Percentiles rank a stretch among this genome's conserved stretches.
These are phyloP conservation scores for Nicotiana tomentosiformis DNA, from an alignment of 257 asterid species.

Conservation along the genomic window DNA sequence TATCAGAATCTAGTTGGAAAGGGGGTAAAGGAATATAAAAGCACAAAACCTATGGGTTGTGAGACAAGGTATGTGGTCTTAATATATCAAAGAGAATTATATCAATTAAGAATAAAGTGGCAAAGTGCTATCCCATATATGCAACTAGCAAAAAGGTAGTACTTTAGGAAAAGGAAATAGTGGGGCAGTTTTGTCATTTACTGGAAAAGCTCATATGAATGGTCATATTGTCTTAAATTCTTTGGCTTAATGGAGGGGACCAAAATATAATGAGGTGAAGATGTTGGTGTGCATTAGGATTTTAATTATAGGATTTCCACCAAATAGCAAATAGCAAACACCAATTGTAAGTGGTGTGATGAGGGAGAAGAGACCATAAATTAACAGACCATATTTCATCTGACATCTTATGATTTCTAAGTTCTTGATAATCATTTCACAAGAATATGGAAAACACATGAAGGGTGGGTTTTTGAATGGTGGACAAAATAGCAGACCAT, in stretches of 20 bases:
- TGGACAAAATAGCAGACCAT: background rate
- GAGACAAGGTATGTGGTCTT: constrained; percentile 11
- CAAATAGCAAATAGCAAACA: background rate
- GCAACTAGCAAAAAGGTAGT: constrained; percentile 25
- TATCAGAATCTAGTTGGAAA: constrained; percentile 36
- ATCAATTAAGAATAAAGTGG: constrained; percentile 32
- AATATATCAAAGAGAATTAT: constrained; percentile 15
- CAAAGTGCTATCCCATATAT: constrained; percentile 21
- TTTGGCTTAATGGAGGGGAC: constrained; percentile 27
- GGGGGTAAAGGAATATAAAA: constrained; percentile 26
- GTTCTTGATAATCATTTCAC: constrained; percentile 5
- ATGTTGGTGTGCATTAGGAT: constrained; percentile 10
- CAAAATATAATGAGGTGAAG: constrained; percentile 9
- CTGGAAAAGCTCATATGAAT: constrained; percentile 19
- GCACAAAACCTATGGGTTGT: background rate
- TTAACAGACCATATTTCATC: background rate
- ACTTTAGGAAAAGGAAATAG: constrained; percentile 19
- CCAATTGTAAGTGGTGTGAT: background rate
- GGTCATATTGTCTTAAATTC: constrained; percentile 23
- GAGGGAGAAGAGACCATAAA: background rate
- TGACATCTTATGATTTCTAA: background rate
- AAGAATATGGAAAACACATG: background rate
- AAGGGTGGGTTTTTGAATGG: background rate
- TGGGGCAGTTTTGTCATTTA: constrained; percentile 34
- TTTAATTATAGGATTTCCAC: background rate